Evolutionary conservation across 2,329 filamentous ascomycete genomes (phyloP).

Genomic region (Trichoderma polysporum): DNA sequence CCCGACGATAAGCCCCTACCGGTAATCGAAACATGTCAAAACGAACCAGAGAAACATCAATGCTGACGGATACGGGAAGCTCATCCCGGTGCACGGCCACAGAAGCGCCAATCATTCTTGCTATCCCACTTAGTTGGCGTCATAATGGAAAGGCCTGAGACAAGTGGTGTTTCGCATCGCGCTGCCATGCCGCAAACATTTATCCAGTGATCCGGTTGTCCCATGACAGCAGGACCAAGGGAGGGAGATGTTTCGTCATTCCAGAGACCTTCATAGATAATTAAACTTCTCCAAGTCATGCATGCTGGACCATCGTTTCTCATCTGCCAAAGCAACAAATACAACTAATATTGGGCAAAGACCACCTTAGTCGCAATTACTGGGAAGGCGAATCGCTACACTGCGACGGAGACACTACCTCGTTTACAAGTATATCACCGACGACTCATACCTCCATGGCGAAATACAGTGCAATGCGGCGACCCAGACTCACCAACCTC

Average conservation of each 20-base stretch:
- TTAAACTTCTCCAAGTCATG: neutral
- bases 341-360: neutral
- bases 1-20: neutral
- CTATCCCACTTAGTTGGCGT: conserved; percentile 1
- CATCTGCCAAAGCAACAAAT: neutral
- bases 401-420: neutral
- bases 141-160: conserved; percentile 18
- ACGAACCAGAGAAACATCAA: neutral
- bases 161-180: conserved; percentile 14
- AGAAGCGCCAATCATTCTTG: conserved; percentile 6
- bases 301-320: neutral
- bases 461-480: neutral
- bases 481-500: neutral
- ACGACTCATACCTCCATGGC: neutral
- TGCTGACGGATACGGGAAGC: conserved; percentile 10
- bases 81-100: neutral
- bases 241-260: neutral
- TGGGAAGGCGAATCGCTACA: neutral
- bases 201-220: neutral
- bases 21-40: conserved; percentile 15
- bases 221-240: neutral
- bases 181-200: neutral
- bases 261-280: neutral
- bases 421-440: neutral
- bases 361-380: neutral